phyloP scores from a whole-genome alignment of 2,329 filamentous ascomycete genomes.

The Leptographium flavum region DNA sequence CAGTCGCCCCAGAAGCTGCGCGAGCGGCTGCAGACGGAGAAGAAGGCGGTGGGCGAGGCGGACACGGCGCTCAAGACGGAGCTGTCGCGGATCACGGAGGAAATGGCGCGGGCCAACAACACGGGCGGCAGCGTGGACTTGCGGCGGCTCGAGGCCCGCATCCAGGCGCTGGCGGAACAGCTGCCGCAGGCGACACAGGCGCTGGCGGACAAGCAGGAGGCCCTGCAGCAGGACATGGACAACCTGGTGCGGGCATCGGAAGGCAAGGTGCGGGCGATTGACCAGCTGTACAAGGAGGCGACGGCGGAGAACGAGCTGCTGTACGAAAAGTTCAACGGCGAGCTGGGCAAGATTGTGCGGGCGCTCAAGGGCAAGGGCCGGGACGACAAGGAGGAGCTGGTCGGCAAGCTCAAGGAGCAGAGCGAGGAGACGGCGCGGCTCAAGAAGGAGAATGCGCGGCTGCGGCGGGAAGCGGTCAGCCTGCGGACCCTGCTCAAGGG shows the following conservation, averaged over 20 bases:
- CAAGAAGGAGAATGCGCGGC: slow-evolving; percentile 72
- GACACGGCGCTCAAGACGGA: slow-evolving; percentile 61
- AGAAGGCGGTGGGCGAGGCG: slow-evolving; percentile 55
- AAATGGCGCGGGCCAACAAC: slow-evolving; percentile 48
- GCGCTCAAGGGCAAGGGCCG: slow-evolving; percentile 58
- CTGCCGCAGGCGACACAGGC: slow-evolving; percentile 46
- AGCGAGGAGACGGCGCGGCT: slow-evolving; percentile 64
- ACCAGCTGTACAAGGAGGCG: slow-evolving; percentile 77
- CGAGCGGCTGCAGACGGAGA: slow-evolving; percentile 73
- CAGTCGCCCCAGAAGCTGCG: slow-evolving; percentile 64
- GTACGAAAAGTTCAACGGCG: slow-evolving; percentile 85
- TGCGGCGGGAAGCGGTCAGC: slow-evolving; percentile 72
- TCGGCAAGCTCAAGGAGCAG: slow-evolving; percentile 54
- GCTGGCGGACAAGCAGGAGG: slow-evolving; percentile 44
- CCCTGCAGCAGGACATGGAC: slow-evolving; percentile 58
- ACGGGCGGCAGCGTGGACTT: slow-evolving; percentile 16
- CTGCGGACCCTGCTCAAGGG: slow-evolving; percentile 41
- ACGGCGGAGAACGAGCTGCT: slow-evolving; percentile 86
- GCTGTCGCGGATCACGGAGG: slow-evolving; percentile 64
- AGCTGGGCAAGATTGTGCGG: slow-evolving; percentile 69
- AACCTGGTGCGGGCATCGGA: slow-evolving; percentile 60
- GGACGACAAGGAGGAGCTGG: slow-evolving; percentile 66
- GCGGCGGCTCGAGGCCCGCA: slow-evolving; percentile 33
- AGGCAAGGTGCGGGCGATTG: slow-evolving; percentile 64
- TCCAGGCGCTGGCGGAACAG: slow-evolving; percentile 53